Evolutionary conservation across 2,329 filamentous ascomycete genomes (phyloP), one percentile per base, ranked within the genome.

Genomic region (Diaporthe destruens): DNA sequence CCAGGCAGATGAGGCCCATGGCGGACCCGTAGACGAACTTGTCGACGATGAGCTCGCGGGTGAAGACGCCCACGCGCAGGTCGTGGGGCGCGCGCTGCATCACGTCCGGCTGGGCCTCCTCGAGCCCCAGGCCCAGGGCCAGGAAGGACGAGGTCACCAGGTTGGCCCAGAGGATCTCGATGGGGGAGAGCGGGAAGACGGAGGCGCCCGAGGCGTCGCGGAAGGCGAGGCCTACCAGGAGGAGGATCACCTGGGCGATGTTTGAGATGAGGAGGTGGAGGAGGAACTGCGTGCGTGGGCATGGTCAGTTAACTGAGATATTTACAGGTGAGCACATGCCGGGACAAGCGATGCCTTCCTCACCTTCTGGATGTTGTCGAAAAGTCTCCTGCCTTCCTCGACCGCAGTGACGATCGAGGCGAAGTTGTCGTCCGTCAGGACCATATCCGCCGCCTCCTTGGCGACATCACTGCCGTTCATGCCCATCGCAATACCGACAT

Each of bases 361-460:
- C 78, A 92, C 92, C 84, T 93, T 93, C 79, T 93, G 91, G 74
- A 94, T 92, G 75, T 93, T 93, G 83, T 93, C 91, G 76, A 92
- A 92, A 68, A 93, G 85, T 49, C 91, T 85, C 54, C 92, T 88
- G 16, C 92, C 92, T 80, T 93, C 91, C 79, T 92, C 88, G 57
- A 94, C 90, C 44, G 90, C 91, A n/a, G 89, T 91, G 53, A 93
- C 87, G 71, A 93, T 94, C 36, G 92, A 94, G 14, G 94, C 93
- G 79, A 97, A 97, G 82, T 97, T 66, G 14, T 66, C 61, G 32
- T 66, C 61, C 0, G 61, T 66, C 53, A 97, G 85, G 47, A 97
- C 93, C 87, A 97, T 96, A 78, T 97, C 94, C 1, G 93, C 92
- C 3, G 94, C 94, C 81, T 96, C 91, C 78, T 93, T 94, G 74